Base-by-base conservation (phyloP, 2,329 filamentous ascomycete genomes). In the Hymenoscyphus fructigenus region DNA sequence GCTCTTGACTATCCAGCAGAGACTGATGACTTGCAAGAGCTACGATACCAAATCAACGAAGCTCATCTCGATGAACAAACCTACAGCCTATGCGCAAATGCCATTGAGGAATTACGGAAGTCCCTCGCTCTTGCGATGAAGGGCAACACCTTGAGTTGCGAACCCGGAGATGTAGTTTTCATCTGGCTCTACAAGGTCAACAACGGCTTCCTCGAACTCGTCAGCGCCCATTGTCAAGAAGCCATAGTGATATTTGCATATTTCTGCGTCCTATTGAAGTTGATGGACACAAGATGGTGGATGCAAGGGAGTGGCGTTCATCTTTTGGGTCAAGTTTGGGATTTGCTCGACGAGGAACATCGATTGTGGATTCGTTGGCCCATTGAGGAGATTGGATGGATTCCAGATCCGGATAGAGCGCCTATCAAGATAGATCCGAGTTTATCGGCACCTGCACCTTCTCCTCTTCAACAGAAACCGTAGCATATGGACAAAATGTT, bases 181-280 rank as follows among this genome's bases (percentile, higher is more conserved):
- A 70, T 78, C 5, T 80, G 79, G 78, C 72, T 79, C 57, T 80
- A 77, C 68, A 61, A 67, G 29, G 72, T 78, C 10, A 71, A 75
- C 2, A 73, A 78, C 61, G 75, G 76, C 4, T 77, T 79, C 26
- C 65, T 80, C 10, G 72, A 75, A 17, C 70, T 80, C 26, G 67
- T 81, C 14, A 71, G 71, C 32, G 67, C 69, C 44, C 75, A 75
- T 63, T 75, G 74, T 41, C 72, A 76, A 57, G 73, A 75, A 63
- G 71, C 75, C 1, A 64, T 79, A 5, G 72, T 71, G 50, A 77
- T 80, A 15, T 77, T 77, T 63, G 75, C 74, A 17, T 75, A 76
- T 57, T 78, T 76, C 58, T 75, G 74, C 17, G 73, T 78, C 14
- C 60, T 78, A 5, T 70, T 77, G 56, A 76, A 75, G 61, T 67